Evolutionary conservation across 1,284 basidiomycete genomes (phyloP), one percentile per base, ranked within the genome.

Genomic region (Boletus subluridellus): DNA sequence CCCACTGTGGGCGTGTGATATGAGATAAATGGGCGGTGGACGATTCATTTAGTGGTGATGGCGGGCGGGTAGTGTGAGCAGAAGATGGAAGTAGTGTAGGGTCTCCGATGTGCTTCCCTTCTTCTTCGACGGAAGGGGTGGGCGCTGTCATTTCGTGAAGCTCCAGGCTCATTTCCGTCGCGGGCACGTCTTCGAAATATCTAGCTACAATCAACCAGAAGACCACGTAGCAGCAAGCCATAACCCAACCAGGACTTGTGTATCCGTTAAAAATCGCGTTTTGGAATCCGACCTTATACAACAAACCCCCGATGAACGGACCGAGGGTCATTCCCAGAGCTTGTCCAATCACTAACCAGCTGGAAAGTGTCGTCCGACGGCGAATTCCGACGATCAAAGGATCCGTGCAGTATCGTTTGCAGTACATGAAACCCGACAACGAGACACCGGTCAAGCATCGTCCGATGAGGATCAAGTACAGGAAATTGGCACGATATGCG

Each of bases 171-270:
- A 56, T 54, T 46, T 59, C 59, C 46, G 54, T 28, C 55, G 63
- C 44, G 15, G 74, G 72, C 6, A 84, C 78, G 58, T 87, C 86
- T 62, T 87, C 76, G 66, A 83, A 88, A 52, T 77, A 75, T 17
- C 75, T 55, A 12, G 72, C 62, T 10, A 74, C 73, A 12, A 77
- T 64, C 6, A 74, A 67, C 78, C 82, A 83, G 68, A 86, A 87
- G 6, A 79, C 62, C 8, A 74, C 67, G 79, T 83, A 87, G 10
- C 80, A 67, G 4, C 61, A 73, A 0, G 84, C 80, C 79, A 88
- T 84, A 44, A 87, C 56, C 86, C 87, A 89, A 1, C 82, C 85
- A 2, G 85, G 85, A 60, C 84, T 82, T 0, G 84, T 87, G 63
- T 78, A 85, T 4, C 87, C 86, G 64, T 84, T 84, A 71, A 82